phyloP scores from a whole-genome alignment of 2,329 filamentous ascomycete genomes.

The Neonectria faginata region DNA sequence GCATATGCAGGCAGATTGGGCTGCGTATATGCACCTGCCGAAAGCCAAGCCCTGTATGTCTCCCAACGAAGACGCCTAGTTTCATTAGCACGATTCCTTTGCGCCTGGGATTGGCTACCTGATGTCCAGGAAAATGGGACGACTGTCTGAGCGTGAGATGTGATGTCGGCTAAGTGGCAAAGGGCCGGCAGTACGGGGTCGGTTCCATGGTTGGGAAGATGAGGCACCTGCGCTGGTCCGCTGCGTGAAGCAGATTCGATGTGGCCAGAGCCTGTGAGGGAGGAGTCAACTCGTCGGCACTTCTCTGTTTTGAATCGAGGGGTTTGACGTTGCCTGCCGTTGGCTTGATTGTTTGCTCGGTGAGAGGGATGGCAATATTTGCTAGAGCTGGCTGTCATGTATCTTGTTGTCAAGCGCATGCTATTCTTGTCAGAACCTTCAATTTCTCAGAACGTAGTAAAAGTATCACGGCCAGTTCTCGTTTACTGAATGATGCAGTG shows the following conservation, averaged over 20 bases:
- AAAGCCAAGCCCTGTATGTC: background rate
- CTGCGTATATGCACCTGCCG: background rate
- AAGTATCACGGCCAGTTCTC: background rate
- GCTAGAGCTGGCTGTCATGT: background rate
- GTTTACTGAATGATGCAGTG: background rate
- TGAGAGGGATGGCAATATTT: background rate
- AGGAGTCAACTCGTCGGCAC: background rate
- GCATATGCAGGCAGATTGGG: background rate
- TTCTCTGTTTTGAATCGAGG: background rate
- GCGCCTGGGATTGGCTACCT: background rate
- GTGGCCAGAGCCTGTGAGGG: background rate
- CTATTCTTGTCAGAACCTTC: background rate
- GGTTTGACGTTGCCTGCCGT: background rate
- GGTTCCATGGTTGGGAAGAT: background rate
- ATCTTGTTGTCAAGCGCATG: background rate
- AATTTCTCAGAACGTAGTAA: background rate
- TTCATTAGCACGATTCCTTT: background rate
- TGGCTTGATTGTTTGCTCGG: background rate
- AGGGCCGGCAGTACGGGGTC: background rate
- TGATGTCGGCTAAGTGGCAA: background rate
- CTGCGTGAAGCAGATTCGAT: background rate
- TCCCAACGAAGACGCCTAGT: background rate
- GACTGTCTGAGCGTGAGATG: too few species aligned
- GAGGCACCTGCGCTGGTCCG: background rate
- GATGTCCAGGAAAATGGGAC: background rate